Evolutionary conservation across 257 asterid genomes (phyloP).

Genomic region (Gentiana dahurica): DNA sequence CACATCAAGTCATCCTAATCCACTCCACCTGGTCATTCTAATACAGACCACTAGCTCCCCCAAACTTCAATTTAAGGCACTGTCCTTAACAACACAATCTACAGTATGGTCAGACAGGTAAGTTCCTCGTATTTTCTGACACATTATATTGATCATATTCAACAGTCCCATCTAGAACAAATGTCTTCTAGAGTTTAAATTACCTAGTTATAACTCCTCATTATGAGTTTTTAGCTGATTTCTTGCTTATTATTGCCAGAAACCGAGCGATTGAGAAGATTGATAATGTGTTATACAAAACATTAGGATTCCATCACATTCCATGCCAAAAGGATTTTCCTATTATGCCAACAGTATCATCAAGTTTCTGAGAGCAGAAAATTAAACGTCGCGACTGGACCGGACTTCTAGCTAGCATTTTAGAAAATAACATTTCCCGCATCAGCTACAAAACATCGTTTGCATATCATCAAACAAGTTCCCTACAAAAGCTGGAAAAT

Average conservation of each 20-base stretch:
- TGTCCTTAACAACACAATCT: too few relatives aligned
- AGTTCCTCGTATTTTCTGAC: not conserved
- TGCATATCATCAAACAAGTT: not conserved
- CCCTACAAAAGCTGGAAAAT: not conserved
- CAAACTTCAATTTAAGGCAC: too few relatives aligned
- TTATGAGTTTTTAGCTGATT: not conserved
- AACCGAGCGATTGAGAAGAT: conserved; percentile 71
- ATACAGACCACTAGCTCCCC: too few relatives aligned
- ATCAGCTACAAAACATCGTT: too few relatives aligned
- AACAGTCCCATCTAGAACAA: not conserved
- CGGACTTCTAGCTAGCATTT: too few relatives aligned
- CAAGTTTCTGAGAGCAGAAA: conserved; percentile 31
- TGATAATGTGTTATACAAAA: conserved; percentile 90
- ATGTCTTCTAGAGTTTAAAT: not conserved
- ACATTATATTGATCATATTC: not conserved
- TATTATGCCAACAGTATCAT: conserved; percentile 75
- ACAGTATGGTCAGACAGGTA: conserved; percentile 93
- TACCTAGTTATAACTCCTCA: too few relatives aligned
- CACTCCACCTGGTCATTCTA: too few relatives aligned
- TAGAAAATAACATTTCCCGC: not conserved
- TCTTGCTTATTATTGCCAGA: conserved; percentile 26
- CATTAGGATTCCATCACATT: conserved; percentile 89
- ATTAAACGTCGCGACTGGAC: too few relatives aligned
- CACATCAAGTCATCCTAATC: too few relatives aligned
- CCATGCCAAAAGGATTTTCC: conserved; percentile 98